A percentile compares a stretch with the other conserved stretches of the same genome.
These are phyloP conservation scores for Chenopodium berlandieri DNA, from an alignment of 148 eudicot species.

Conservation along the genomic window DNA sequence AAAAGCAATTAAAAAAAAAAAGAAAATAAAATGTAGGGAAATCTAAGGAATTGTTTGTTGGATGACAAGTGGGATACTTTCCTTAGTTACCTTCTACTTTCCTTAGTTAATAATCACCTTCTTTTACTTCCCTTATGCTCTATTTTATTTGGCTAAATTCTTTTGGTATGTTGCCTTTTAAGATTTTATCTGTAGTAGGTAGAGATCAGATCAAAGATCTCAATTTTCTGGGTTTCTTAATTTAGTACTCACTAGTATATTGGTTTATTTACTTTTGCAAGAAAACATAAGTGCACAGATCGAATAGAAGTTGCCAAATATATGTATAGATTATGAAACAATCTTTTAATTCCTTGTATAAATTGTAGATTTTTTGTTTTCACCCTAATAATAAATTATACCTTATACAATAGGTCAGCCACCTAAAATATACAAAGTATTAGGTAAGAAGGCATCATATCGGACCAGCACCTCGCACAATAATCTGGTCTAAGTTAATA, in stretches of 20 bases:
- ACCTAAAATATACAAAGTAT: no score
- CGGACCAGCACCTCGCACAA: no score
- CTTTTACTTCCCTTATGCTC: constrained; percentile 17
- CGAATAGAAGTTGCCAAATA: neutral
- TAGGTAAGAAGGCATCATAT: no score
- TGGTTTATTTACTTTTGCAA: neutral
- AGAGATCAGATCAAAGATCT: constrained; percentile 1
- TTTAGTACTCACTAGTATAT: no score
- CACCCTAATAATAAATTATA: no score
- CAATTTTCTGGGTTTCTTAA: neutral
- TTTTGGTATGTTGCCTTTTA: constrained; percentile 10
- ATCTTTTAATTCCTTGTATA: no score
- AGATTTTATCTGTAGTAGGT: constrained; percentile 15
- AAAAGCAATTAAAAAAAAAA: neutral
- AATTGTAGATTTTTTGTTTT: no score
- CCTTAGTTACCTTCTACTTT: constrained; percentile 24
- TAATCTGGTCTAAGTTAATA: no score
- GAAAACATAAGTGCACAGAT: neutral
- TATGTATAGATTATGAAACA: neutral
- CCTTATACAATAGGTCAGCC: no score
- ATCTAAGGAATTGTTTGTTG: neutral
- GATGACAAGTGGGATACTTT: constrained; percentile 18
- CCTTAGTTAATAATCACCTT: constrained; percentile 16
- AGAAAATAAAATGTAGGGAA: neutral
- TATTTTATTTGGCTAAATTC: neutral